Evolutionary conservation across 352 stramenopile genomes (phyloP).

Genomic region (Pythium brachiatum): DNA sequence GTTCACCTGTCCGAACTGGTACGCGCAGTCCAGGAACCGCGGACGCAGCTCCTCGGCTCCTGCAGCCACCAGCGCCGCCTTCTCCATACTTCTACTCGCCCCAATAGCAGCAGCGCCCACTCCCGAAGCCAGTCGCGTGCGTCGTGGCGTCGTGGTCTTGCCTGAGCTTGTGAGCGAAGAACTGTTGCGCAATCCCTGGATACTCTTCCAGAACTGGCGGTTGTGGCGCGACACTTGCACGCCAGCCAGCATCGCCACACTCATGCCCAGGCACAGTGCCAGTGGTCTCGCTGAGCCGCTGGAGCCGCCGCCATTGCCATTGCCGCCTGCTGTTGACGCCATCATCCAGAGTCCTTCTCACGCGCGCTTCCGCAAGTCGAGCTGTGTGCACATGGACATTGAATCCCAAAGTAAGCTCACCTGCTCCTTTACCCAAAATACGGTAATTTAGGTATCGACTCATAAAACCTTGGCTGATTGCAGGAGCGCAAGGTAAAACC

Average conservation of each 20-base stretch:
- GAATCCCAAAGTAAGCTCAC: not conserved
- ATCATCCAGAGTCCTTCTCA: not conserved
- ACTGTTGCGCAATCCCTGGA: conserved; percentile 22
- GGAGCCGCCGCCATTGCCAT: not conserved
- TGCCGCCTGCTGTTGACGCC: not conserved
- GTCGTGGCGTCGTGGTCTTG: conserved; percentile 1
- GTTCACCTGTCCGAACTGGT: conserved; percentile 41
- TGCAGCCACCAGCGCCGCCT: not conserved
- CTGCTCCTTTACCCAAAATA: not conserved
- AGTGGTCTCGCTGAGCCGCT: conserved; percentile 28
- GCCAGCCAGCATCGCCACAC: conserved; percentile 65
- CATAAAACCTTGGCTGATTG: not conserved
- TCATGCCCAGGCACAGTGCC: conserved; percentile 65
- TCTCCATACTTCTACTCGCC: not conserved
- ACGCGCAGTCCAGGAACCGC: conserved; percentile 45
- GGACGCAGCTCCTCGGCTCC: conserved; percentile 10
- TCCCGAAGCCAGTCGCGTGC: not conserved
- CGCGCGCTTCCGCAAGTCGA: not conserved
- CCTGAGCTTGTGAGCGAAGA: not conserved
- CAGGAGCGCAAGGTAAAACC: not conserved
- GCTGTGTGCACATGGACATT: not conserved
- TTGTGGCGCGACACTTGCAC: conserved; percentile 57
- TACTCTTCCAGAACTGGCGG: conserved; percentile 43
- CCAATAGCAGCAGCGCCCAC: not conserved
- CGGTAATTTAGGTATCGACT: not conserved